phyloP scores from a whole-genome alignment of 192 early-diverging fungal genomes.

The Backusella luteola region DNA sequence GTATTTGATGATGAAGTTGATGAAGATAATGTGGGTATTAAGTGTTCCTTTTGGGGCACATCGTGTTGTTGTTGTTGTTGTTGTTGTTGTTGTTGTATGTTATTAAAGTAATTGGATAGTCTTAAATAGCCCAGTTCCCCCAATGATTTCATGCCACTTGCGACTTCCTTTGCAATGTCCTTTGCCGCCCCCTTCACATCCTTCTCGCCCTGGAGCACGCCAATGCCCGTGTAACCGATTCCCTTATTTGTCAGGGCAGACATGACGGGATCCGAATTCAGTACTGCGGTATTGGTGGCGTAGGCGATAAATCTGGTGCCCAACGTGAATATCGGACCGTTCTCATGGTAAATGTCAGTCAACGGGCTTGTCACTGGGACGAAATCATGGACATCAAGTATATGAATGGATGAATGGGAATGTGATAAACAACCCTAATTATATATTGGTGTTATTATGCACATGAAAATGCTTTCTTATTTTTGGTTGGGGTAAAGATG shows the following conservation, averaged over 20 bases:
- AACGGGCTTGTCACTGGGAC: constrained; percentile 31
- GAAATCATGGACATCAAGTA: constrained; percentile 51
- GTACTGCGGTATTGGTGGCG: constrained; percentile 53
- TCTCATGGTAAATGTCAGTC: constrained; percentile 48
- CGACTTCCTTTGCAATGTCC: constrained; percentile 79
- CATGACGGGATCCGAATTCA: constrained; percentile 17
- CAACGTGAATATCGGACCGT: constrained; percentile 49
- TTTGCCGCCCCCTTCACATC: constrained; percentile 59
- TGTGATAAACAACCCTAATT: constrained; percentile 12
- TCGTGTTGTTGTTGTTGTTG: not conserved
- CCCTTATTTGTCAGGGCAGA: not conserved
- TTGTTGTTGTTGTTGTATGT: not conserved
- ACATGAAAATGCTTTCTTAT: not conserved
- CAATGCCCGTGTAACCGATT: constrained; percentile 23
- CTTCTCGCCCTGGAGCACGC: constrained; percentile 29
- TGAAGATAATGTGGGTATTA: not conserved
- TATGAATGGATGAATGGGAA: constrained; percentile 35
- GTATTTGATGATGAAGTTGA: not conserved
- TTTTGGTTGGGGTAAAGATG: not conserved
- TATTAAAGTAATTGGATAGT: constrained; percentile 58
- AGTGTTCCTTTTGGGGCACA: not conserved
- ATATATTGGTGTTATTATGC: not conserved
- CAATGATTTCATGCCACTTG: constrained; percentile 69
- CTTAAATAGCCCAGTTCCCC: constrained; percentile 65
- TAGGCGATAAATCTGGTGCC: constrained; percentile 69